These are phyloP conservation scores for Comarum palustre DNA, from an alignment of 306 rosid species.

Conservation along the genomic window DNA sequence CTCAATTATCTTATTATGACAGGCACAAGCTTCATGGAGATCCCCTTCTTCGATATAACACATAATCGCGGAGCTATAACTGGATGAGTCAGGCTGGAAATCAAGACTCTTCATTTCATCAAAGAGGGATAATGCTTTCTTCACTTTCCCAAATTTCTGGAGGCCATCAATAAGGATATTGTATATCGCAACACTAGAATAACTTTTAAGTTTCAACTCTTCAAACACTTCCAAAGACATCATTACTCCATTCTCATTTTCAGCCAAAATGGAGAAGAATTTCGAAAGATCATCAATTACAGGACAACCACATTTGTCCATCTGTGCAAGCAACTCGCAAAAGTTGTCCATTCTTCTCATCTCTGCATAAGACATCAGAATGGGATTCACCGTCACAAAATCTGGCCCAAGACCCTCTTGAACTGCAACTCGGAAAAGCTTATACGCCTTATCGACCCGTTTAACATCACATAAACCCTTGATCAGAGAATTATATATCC, in stretches of 20 bases:
- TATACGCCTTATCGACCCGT: constrained; percentile 61
- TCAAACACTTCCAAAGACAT: constrained; percentile 49
- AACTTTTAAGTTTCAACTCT: constrained; percentile 46
- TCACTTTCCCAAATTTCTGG: constrained; percentile 41
- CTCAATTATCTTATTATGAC: constrained; percentile 66
- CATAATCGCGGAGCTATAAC: constrained; percentile 45
- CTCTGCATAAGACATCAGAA: constrained; percentile 51
- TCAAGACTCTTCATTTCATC: constrained; percentile 46
- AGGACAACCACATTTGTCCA: constrained; percentile 50
- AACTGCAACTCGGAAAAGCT: constrained; percentile 53
- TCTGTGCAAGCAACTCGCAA: constrained; percentile 48
- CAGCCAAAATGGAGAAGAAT: constrained; percentile 50
- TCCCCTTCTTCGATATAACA: constrained; percentile 58
- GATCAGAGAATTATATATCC: constrained; percentile 65
- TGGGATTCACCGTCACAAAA: constrained; percentile 47
- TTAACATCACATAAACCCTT: constrained; percentile 64
- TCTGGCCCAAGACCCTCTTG: constrained; percentile 62
- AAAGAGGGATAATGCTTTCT: constrained; percentile 56
- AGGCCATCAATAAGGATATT: constrained; percentile 61
- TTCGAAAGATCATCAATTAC: constrained; percentile 48
- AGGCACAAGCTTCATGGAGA: constrained; percentile 58
- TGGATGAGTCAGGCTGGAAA: constrained; percentile 43
- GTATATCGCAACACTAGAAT: constrained; percentile 46
- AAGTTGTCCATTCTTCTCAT: constrained; percentile 47
- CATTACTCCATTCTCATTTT: constrained; percentile 41